Conservation (phyloP, 1,284 basidiomycete species). For the Trichosporon sp. region DNA sequence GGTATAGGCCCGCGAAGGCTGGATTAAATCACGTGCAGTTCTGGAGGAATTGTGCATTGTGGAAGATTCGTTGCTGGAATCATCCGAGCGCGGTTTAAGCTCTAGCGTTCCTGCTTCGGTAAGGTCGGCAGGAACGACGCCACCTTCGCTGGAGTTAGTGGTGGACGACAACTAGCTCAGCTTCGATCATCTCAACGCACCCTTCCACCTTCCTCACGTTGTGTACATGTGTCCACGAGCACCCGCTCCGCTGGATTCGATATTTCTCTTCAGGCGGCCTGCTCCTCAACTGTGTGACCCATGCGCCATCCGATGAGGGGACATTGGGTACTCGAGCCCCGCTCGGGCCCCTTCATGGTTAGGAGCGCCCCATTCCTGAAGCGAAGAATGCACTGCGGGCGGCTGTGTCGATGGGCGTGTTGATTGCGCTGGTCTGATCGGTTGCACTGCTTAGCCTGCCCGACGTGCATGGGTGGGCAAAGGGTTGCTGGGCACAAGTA, state of each 20-base stretch:
- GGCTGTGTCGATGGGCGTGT: neutral
- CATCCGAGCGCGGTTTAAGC: neutral
- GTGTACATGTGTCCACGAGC: too few species aligned
- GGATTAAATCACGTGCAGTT: neutral
- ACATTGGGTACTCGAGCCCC: constrained; percentile 9
- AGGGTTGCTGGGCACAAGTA: neutral
- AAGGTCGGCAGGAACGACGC: neutral
- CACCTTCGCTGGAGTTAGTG: neutral
- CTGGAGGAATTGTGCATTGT: neutral
- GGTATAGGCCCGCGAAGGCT: neutral
- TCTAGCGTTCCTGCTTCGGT: neutral
- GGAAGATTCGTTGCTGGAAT: neutral
- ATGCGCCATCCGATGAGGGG: neutral
- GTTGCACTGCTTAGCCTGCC: neutral
- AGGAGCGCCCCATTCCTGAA: neutral
- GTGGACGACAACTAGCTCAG: too few species aligned
- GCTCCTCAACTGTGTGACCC: neutral
- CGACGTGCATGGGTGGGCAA: neutral
- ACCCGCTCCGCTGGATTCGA: too few species aligned
- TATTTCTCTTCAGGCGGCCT: neutral
- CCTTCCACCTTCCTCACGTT: too few species aligned
- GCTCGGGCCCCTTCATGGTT: neutral
- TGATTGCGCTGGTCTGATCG: neutral
- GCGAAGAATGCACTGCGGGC: neutral
- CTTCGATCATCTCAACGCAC: too few species aligned